Conservation (phyloP, 768 basidiomycete genomes). For the Ramaria sp. region DNA sequence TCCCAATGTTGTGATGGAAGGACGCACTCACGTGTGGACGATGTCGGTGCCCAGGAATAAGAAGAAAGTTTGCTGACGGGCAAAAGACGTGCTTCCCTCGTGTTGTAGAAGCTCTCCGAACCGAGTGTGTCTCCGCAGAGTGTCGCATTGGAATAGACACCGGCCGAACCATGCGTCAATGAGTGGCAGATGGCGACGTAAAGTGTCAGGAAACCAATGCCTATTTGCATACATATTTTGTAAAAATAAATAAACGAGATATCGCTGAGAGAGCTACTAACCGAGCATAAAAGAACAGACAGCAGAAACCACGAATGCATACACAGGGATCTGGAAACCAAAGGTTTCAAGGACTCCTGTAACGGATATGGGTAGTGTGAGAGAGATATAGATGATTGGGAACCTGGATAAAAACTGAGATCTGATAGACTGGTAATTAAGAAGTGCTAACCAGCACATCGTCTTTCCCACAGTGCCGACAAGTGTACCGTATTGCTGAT, state of each 20-base stretch:
- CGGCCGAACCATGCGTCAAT: not conserved
- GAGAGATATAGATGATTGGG: conserved; percentile 41
- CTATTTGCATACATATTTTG: not conserved
- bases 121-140: not conserved
- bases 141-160: not conserved
- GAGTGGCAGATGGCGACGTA: conserved; percentile 1
- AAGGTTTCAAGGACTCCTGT: conserved; percentile 37
- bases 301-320: conserved; percentile 36
- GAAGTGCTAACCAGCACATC: conserved; percentile 55
- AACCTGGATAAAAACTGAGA: conserved; percentile 4
- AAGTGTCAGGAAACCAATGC: not conserved
- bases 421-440: not conserved
- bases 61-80: not conserved
- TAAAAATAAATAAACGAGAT: not conserved
- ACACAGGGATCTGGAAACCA: conserved; percentile 36
- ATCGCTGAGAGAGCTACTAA: conserved; percentile 13
- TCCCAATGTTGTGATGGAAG: not conserved
- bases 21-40: not conserved
- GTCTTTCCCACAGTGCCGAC: conserved; percentile 49
- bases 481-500: conserved; percentile 48
- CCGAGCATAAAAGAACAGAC: conserved; percentile 44
- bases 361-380: conserved; percentile 50
- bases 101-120: not conserved
- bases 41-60: not conserved
- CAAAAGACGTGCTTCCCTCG: not conserved